Evolutionary conservation across 2,329 filamentous ascomycete genomes (phyloP).

Genomic region (Neoscytalidium dimidiatum): DNA sequence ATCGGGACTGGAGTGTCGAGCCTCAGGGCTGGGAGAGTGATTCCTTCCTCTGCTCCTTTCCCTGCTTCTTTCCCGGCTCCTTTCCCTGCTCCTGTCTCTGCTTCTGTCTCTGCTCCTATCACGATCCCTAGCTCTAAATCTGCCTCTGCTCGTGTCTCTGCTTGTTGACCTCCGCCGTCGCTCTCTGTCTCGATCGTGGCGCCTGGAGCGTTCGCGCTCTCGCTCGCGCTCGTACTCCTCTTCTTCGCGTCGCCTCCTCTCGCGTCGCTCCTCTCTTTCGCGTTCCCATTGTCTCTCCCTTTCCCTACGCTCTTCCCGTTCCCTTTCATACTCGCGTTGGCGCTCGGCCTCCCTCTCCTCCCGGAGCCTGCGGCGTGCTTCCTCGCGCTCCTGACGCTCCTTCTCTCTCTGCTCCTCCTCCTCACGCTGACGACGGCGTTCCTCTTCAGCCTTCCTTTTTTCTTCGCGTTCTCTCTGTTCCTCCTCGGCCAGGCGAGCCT

Average conservation of each 20-base stretch:
- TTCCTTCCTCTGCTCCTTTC: conserved; percentile 23
- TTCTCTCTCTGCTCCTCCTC: conserved; percentile 46
- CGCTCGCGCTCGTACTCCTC: conserved; percentile 54
- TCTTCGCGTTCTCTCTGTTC: conserved; percentile 57
- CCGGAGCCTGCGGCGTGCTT: conserved; percentile 43
- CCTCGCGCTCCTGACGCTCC: conserved; percentile 29
- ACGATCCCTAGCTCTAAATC: not conserved
- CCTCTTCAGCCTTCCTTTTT: conserved; percentile 56
- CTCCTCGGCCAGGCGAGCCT: conserved; percentile 60
- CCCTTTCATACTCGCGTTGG: conserved; percentile 51
- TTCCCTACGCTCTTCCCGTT: conserved; percentile 48
- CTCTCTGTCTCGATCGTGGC: conserved; percentile 31
- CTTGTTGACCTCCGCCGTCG: conserved; percentile 20
- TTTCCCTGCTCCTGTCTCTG: not conserved
- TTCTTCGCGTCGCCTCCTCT: conserved; percentile 41
- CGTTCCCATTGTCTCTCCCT: conserved; percentile 38
- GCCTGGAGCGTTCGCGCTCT: conserved; percentile 43
- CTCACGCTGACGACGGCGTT: conserved; percentile 51
- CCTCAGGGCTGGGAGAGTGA: conserved; percentile 19
- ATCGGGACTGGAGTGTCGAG: conserved; percentile 11
- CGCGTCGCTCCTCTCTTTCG: conserved; percentile 20
- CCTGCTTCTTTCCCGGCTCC: conserved; percentile 22
- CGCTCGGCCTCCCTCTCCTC: conserved; percentile 45
- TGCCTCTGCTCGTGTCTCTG: conserved; percentile 14
- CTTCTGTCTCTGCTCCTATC: not conserved